Base-by-base conservation (phyloP, 805 yeast genomes). In the Saturnispora diversa region DNA sequence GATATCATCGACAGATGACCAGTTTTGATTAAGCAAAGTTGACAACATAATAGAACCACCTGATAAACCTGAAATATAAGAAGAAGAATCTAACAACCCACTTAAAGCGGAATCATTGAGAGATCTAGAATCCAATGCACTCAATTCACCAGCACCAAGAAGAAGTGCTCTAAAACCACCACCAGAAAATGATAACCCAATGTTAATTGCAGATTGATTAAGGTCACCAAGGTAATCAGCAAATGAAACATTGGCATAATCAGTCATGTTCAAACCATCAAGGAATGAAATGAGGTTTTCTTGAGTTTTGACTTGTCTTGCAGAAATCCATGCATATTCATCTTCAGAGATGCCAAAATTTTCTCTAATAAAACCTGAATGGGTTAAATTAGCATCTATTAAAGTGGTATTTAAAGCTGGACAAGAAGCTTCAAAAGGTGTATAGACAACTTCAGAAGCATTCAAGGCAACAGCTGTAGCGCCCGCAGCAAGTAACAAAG, bases 141-240 rank as follows among this genome's bases (percentile, higher is more conserved):
- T 65, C n/a, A 85, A 54, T 56, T 76, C 75, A 25, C 95, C 95
- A 6, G 94, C 94, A 13, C 94, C 94, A 33, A 69, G 62, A 35
- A 85, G 61, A 81, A 85, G 80, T 28, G 95, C 92, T 47, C 95
- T 71, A 57, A 80, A 84, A 3, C 94, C 92, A 51, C 95, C 95
- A 29, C 94, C 95, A 12, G 86, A 72, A 45, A 77, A 73, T 3
- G 86, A 77, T 25, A 72, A 48, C 20, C 77, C 84, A 35, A 80
- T 61, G 31, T 65, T 65, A 46, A 72, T 61, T n/a, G 68, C 43
- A 33, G 44, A 33, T 16, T 57, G 53, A 45, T 62, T 54, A 29
- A 64, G 53, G 3, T 53, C 45, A 22, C 59, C 57, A 20, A 68
- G 56, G 28, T 50, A 56, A 23, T 50, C 40, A 16, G 43, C 47